phyloP scores from a whole-genome alignment of 2,329 filamentous ascomycete species.

The Chrysosphaeria jannelii region DNA sequence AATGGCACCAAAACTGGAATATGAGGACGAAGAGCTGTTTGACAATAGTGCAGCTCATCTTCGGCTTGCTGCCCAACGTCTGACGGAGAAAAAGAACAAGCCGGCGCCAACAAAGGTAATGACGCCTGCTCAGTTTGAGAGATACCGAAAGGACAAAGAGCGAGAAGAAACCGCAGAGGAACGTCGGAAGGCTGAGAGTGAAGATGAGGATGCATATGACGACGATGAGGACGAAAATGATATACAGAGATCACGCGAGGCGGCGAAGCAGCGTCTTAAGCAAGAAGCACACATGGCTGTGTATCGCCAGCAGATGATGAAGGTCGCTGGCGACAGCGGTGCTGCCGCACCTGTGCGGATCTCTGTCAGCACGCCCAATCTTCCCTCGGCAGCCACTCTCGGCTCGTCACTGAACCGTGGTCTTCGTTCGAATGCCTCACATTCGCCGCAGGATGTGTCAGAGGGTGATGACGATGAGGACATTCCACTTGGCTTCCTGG shows the following conservation, averaged over 20 bases:
- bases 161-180: conserved; percentile 18
- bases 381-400: conserved; percentile 11
- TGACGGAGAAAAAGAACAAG: conserved; percentile 9
- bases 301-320: conserved; percentile 90
- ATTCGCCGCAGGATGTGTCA: conserved; percentile 11
- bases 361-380: conserved; percentile 31
- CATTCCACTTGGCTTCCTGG: conserved; percentile 57
- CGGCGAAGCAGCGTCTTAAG: conserved; percentile 50
- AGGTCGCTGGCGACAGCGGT: conserved; percentile 50
- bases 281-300: conserved; percentile 76
- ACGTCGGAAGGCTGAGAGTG: conserved; percentile 21
- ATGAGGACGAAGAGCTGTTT: conserved; percentile 25
- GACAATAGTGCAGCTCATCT: conserved; percentile 13
- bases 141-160: conserved; percentile 45
- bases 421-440: conserved; percentile 1
- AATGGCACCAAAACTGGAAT: conserved; percentile 11
- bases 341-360: conserved; percentile 15
- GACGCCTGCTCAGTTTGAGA: conserved; percentile 69
- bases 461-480: conserved; percentile 55
- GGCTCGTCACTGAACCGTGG: too few species aligned
- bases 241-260: conserved; percentile 38
- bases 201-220: conserved; percentile 32
- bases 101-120: conserved; percentile 43
- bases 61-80: conserved; percentile 10
- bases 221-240: conserved; percentile 69